These are phyloP conservation scores for Trichoderma gamsii DNA, from an alignment of 495 filamentous ascomycete genomes.

Conservation along the genomic window DNA sequence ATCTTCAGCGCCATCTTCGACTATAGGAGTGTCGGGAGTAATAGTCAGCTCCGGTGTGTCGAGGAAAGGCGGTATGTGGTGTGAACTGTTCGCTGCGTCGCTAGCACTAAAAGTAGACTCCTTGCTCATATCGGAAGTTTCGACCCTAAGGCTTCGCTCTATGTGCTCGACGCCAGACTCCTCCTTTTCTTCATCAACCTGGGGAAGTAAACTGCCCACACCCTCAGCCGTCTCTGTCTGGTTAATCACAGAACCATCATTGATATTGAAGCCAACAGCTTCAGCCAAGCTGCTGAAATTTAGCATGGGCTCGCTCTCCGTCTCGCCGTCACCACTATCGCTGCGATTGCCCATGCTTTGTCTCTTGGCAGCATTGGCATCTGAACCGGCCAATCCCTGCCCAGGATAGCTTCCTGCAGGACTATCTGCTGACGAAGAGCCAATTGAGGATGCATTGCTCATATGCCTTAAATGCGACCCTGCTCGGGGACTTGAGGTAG, in stretches of 20 bases:
- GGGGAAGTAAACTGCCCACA: not conserved
- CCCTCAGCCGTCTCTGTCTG: not conserved
- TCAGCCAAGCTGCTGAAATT: conserved; percentile 85
- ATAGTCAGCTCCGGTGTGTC: conserved; percentile 2
- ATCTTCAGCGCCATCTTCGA: conserved; percentile 2
- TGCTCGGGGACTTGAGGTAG: conserved; percentile 37
- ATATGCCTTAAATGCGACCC: conserved; percentile 71
- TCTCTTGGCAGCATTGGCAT: conserved; percentile 40
- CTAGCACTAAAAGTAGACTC: not conserved
- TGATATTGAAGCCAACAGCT: conserved; percentile 62
- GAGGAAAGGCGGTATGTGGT: not conserved
- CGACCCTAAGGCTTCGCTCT: conserved; percentile 20
- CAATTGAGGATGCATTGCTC: conserved; percentile 75
- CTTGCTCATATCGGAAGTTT: not conserved
- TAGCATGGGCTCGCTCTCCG: conserved; percentile 71
- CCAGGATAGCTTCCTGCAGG: conserved; percentile 48
- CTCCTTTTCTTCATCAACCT: conserved; percentile 9
- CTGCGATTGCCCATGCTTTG: conserved; percentile 35
- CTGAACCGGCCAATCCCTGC: conserved; percentile 34
- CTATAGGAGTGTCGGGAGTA: not conserved
- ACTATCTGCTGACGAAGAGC: conserved; percentile 67
- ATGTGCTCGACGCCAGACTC: conserved; percentile 24
- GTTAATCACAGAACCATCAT: conserved; percentile 23
- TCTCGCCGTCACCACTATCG: conserved; percentile 37
- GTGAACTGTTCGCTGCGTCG: not conserved